Evolutionary conservation across 352 stramenopile species (phyloP), one percentile per base, ranked within the genome.

Genomic region (Peronospora destructor): DNA sequence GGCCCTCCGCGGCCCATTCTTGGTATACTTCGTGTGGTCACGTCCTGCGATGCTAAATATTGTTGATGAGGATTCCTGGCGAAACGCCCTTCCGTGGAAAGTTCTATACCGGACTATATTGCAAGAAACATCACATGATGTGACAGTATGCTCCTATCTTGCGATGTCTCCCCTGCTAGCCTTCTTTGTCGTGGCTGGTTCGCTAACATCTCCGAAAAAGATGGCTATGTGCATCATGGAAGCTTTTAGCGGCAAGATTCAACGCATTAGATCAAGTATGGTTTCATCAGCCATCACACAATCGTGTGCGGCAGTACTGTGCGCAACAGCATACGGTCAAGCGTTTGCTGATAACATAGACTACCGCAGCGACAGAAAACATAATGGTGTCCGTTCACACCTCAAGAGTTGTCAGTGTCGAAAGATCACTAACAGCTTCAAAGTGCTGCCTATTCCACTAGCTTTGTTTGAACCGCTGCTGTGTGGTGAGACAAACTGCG

Each of bases 11-110:
- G 64, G 66, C 12, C 45, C 69, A 34, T 71, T 84, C 12, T 43
- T 81, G 14, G 32, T 73, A 3, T 66, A 68, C 33, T 79, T 79
- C 33, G 44, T 69, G 29, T 84, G 73, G 73, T 78, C 73, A 21
- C 57, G 70, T 33, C 54, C 50, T 40, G 54, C 56, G 30, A 49
- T 32, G 23, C 50, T 84, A 6, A 61, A 60, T 30, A 41, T 81
- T 32, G 38, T 35, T 9, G 53, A 51, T 21, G 57, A 68, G 11
- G 45, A 69, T 26, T 71, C 57, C 1, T 84, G 70, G 70, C 54
- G 63, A 17, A 73, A 71, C 48, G 49, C 68, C 25, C 17, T 65
- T 11, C 51, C 71, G 28, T 84, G 73, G 70, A 70, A 66, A 49
- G 45, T 68, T 29, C 45, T 43, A 1, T 73, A 64, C 37, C 59